Percentiles rank a stretch among this genome's conserved stretches.
These are phyloP conservation scores for Colletotrichum graminicola DNA, from an alignment of 2,329 filamentous ascomycete genomes.

Conservation along the genomic window DNA sequence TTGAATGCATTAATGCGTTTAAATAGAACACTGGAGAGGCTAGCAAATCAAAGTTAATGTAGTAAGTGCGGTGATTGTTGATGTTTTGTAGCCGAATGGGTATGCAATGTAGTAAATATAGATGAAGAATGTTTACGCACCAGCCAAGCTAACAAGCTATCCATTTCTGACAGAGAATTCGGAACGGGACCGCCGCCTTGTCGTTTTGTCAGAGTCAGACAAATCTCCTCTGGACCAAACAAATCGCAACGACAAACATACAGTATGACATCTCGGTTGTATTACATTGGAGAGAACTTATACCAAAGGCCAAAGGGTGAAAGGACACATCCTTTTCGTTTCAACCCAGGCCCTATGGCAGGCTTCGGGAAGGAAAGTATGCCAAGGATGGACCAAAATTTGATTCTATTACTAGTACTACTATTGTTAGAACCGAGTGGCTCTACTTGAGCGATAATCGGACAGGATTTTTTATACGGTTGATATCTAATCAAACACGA, in stretches of 20 bases:
- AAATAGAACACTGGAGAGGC: slow-evolving; percentile 63
- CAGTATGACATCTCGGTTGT: slow-evolving; percentile 60
- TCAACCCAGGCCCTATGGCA: slow-evolving; percentile 47
- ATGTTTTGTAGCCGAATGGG: slow-evolving; percentile 17
- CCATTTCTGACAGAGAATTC: slow-evolving; percentile 55
- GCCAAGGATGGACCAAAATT: slow-evolving; percentile 47
- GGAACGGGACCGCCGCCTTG: slow-evolving; percentile 61
- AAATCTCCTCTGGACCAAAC: slow-evolving; percentile 63
- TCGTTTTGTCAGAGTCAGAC: slow-evolving; percentile 67
- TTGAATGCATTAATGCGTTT: background rate
- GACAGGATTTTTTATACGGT: no score
- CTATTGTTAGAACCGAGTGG: no score
- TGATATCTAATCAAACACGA: background rate
- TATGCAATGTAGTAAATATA: slow-evolving; percentile 2
- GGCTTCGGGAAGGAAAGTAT: slow-evolving; percentile 58
- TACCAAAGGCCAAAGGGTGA: no score
- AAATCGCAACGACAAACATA: slow-evolving; percentile 61
- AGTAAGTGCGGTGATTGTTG: slow-evolving; percentile 1
- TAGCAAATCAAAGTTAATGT: slow-evolving; percentile 50
- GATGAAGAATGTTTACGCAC: background rate
- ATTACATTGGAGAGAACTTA: no score
- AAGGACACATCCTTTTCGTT: slow-evolving; percentile 45
- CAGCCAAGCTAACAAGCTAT: slow-evolving; percentile 4
- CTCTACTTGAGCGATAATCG: no score
- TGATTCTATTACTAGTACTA: no score